Evolutionary conservation across 2,329 filamentous ascomycete genomes (phyloP).

Genomic region (Clarireedia paspali): DNA sequence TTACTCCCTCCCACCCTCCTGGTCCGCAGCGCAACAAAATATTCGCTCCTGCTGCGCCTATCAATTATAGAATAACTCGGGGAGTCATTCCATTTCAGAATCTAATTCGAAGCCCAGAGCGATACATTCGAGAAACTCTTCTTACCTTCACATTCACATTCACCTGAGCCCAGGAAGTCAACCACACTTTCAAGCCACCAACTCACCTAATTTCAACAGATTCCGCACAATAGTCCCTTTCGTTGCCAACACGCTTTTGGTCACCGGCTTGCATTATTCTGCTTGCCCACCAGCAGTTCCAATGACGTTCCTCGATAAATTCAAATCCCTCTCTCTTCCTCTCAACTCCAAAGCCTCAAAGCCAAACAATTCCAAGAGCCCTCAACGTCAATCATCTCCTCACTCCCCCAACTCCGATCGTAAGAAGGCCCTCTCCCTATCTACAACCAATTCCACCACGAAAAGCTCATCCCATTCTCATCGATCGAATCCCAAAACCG

Average conservation of each 20-base stretch:
- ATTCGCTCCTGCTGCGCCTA: too few species aligned
- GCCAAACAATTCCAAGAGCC: not conserved
- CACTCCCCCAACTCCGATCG: not conserved
- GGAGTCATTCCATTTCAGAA: too few species aligned
- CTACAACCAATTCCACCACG: slow-evolving; percentile 2
- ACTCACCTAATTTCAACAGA: too few species aligned
- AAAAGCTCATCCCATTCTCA: not conserved
- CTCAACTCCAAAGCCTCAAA: not conserved
- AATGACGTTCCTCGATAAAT: slow-evolving; percentile 1
- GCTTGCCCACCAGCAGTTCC: not conserved
- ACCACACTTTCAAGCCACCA: too few species aligned
- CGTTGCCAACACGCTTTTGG: too few species aligned
- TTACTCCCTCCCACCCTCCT: not conserved
- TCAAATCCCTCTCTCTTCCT: slow-evolving; percentile 1
- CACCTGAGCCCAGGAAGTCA: too few species aligned
- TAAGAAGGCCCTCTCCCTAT: slow-evolving; percentile 4
- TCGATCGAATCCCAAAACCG: not conserved
- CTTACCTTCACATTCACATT: too few species aligned
- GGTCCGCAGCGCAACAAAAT: not conserved
- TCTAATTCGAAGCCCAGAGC: too few species aligned
- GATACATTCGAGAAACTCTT: too few species aligned
- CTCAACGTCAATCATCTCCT: not conserved
- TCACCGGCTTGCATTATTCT: too few species aligned
- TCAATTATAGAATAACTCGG: too few species aligned
- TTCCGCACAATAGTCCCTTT: too few species aligned